Evolutionary conservation across 306 rosid genomes (phyloP), one percentile per base, ranked within the genome.

Genomic region (Vigna angularis): DNA sequence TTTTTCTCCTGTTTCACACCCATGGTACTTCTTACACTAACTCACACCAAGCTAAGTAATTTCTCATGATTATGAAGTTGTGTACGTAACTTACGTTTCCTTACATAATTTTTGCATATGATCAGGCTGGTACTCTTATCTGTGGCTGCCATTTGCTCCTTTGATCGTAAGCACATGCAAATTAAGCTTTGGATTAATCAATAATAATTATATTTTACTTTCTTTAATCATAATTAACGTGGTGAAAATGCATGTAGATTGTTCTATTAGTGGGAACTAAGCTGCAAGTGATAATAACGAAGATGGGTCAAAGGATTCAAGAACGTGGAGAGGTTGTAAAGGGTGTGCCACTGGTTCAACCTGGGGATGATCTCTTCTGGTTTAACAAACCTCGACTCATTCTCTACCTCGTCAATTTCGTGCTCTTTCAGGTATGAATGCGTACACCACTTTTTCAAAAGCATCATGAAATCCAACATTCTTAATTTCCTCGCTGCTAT

Each of bases 301-400:
- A 62, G 47, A 62, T 62, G 68, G 68, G 68, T 15, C 68, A 62
- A 32, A 62, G 68, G 3, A 62, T 62, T 16, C 45, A 62, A 62
- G 24, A 62, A 62, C 5, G 68, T 32, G 68, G 68, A 62, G 68
- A 62, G 68, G 47, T 62, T 1, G 68, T 62, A 34, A 62, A 62
- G 24, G 68, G 68, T 0, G 3, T 62, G 68, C 68, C 68, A 62
- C 13, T 62, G 22, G 68, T 62, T 22, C 68, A 62, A 32, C 68
- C 68, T 30, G 68, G 68, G 13, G 68, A 62, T 62, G 68, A 62
- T 16, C 68, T 62, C 12, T 62, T 62, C 47, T 62, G 68, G 68
- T 62, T 62, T 16, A 62, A 62, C 13, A 62, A 34, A 62, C 68
- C 68, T 62, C 45, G 68, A 62, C 68, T 62, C 34, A 16, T 34